Evolutionary conservation across 805 yeast genomes (phyloP), one percentile per base, ranked within the genome.

Genomic region (Pichia pseudocactophila): DNA sequence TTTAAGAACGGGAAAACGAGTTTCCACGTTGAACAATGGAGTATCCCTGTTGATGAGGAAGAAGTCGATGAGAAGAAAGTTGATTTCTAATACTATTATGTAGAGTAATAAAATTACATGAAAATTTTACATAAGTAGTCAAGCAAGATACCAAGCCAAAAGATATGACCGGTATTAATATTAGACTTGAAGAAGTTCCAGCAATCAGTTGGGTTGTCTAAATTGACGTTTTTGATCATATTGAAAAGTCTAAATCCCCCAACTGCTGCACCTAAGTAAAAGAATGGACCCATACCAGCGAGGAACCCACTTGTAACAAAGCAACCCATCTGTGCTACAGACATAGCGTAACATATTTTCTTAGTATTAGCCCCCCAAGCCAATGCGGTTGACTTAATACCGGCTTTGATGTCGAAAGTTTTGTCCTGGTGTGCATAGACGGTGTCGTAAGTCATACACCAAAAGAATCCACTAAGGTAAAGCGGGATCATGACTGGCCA

Each of bases 351-450:
- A 53, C 84, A 69, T 34, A 88, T 76, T 10, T 77, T 71, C 58
- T 83, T 88, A 1, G 96, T 75, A 27, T 75, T 71, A 18, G 73
- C 74, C 8, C 94, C 95, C 98, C 98, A 94, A 2, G 84, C 89
- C 51, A 92, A 71, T 7, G 99, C 99, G 0, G 97, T 88, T 2
- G 96, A 85, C 61, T 88, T 88, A 52, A 92, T 82, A 17, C 98
- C 98, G 0, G 95, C 97, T 44, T 74, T 70, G 41, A 85, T 65
- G 63, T 92, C 99, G 55, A 82, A 92, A 40, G 61, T 64, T 64
- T 92, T 92, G 63, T 92, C 99, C 65, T 92, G 99, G 59, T 92
- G 99, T 1, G 98, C 99, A 61, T 92, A 92, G 32, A 92, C 76
- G 2, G 98, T 87, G 61, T 92, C 99, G 63, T 92, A 92, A 40